Evolutionary conservation across 164 flowering plant species (phyloP).

Genomic region (Paratinospora sagittata): DNA sequence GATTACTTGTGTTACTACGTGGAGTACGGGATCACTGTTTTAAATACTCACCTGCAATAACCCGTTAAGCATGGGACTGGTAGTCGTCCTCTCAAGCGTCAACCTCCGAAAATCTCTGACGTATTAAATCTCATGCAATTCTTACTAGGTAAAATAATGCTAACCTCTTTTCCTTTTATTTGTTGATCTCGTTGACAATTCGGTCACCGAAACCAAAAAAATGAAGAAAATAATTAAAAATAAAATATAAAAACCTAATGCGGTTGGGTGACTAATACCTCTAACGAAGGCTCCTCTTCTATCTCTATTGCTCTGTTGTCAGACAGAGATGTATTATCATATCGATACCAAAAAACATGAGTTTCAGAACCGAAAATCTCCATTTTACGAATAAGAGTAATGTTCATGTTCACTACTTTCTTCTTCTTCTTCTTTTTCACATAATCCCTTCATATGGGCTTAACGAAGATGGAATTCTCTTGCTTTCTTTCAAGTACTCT

Average conservation of each 20-base stretch:
- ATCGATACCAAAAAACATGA: slow-evolving; percentile 33
- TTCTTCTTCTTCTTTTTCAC: slow-evolving; percentile 14
- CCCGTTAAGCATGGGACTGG: too few relatives aligned
- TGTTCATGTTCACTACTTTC: slow-evolving; percentile 14
- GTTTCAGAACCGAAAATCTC: slow-evolving; percentile 14
- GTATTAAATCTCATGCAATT: too few relatives aligned
- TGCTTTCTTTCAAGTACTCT: slow-evolving; percentile 70
- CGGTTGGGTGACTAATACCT: not conserved
- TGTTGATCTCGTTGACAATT: not conserved
- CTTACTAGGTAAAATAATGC: too few relatives aligned
- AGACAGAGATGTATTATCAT: slow-evolving; percentile 32
- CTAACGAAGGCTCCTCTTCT: not conserved
- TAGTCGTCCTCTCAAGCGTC: too few relatives aligned
- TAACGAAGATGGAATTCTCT: slow-evolving; percentile 50
- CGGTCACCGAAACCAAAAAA: not conserved
- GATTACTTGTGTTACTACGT: too few relatives aligned
- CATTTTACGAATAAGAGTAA: slow-evolving; percentile 4
- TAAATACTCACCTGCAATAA: too few relatives aligned
- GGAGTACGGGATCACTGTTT: too few relatives aligned
- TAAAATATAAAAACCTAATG: not conserved
- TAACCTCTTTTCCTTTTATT: not conserved
- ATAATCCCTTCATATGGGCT: slow-evolving; percentile 30
- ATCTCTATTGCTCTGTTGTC: slow-evolving; percentile 12
- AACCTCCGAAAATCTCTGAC: too few relatives aligned
- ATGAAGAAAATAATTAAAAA: not conserved